Conservation (phyloP, 148 eudicot species). For the Rhododendron mucronatum region DNA sequence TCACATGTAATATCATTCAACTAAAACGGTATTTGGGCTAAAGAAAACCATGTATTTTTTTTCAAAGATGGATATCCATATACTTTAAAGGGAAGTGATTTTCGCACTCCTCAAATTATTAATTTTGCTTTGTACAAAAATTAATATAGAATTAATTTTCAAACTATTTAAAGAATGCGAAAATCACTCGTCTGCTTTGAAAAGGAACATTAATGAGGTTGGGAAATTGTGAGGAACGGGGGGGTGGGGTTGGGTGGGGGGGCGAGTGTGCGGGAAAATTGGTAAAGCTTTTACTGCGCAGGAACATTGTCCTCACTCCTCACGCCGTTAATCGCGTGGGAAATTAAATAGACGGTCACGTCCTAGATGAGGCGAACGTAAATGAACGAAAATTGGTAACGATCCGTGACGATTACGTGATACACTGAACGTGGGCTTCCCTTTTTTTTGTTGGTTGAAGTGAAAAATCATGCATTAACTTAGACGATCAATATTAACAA, state of each 20-base stretch:
- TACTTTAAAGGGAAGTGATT: too few relatives aligned
- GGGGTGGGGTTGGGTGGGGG: background rate
- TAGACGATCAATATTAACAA: too few relatives aligned
- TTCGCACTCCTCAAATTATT: too few relatives aligned
- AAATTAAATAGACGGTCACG: background rate
- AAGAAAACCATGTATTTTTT: too few relatives aligned
- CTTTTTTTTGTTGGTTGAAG: too few relatives aligned
- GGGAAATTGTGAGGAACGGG: background rate
- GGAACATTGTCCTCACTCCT: background rate
- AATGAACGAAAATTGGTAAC: background rate
- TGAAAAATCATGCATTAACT: too few relatives aligned
- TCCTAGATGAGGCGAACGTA: background rate
- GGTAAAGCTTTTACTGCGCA: too few relatives aligned
- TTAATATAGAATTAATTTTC: too few relatives aligned
- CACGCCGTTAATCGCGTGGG: background rate
- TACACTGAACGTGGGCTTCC: background rate
- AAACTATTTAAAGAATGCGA: too few relatives aligned
- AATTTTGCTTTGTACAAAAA: too few relatives aligned
- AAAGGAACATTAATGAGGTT: background rate
- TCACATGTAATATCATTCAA: background rate
- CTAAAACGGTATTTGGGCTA: background rate
- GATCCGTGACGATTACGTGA: background rate
- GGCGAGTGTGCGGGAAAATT: background rate
- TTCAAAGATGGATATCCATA: too few relatives aligned
- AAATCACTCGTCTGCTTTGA: background rate